Base-by-base conservation (phyloP, 2,329 filamentous ascomycete genomes). In the Trichoderma sp. region DNA sequence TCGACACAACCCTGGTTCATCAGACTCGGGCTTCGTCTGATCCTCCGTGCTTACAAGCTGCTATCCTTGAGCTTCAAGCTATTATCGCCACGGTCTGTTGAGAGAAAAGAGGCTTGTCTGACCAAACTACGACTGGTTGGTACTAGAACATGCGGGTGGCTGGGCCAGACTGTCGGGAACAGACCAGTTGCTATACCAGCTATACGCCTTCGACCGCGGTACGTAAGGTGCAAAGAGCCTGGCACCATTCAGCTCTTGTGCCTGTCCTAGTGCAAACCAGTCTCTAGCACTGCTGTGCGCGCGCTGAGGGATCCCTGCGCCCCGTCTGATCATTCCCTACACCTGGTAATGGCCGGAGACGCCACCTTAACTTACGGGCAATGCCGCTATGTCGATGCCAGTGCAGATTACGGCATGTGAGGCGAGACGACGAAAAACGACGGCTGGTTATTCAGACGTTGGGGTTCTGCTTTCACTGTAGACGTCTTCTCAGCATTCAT, bases 91-190 rank as follows among this genome's bases (percentile, higher is more conserved):
- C 29, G 25, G 15, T 52, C 34, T 35, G 39, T 10, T 25, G 29
- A n/a, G 34, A 15, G 12, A 54, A 50, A 32, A 13, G 39, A 58
- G 54, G 35, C 50, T 64, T 54, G 61, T 27, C 37, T 64, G 50
- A 56, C 50, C 48, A 25, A 64, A 56, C 61, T 54, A 64, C 61
- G 61, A 64, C 61, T 3, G 39, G 61, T 39, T 22, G 34, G 61
- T 42, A 42, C 35, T 64, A 64, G 61, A 56, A 25, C n/a, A 39
- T 64, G 61, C 61, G 61, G 61, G 61, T 64, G 61, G 61, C 58
- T 45, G 58, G 58, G 61, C 61, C 61, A 56, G 50, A 29, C 50
- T 64, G 61, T 45, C 61, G 61, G 61, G 27, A 64, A 17, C 25
- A 53, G n/a, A 42, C 34, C 25, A 48, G 25, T 17, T n/a, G n/a